Evolutionary conservation across 257 asterid species (phyloP).

Genomic region (Haberlea rhodopensis): DNA sequence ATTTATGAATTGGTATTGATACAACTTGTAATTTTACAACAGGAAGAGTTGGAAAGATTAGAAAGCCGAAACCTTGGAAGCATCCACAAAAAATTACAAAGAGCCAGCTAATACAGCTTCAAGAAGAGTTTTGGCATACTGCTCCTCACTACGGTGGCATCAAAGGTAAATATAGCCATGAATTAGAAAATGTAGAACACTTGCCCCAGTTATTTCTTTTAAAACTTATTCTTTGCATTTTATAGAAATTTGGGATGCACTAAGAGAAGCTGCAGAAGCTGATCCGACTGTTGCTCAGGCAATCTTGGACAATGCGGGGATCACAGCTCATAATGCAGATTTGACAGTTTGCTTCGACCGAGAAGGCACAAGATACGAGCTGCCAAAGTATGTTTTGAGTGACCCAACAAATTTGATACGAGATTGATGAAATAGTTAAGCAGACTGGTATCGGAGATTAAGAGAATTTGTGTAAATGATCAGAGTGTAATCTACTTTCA

Average conservation of each 20-base stretch:
- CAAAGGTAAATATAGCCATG: constrained; percentile 42
- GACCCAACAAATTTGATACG: constrained; percentile 76
- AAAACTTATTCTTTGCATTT: background rate
- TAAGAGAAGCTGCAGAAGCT: constrained; percentile 76
- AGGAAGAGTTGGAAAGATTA: constrained; percentile 46
- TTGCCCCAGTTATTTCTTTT: background rate
- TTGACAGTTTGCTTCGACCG: constrained; percentile 73
- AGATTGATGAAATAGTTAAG: constrained; percentile 27
- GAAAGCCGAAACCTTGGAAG: constrained; percentile 82
- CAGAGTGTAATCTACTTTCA: background rate
- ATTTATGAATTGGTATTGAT: background rate
- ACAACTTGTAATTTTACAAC: background rate
- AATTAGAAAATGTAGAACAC: background rate
- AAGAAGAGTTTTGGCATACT: constrained; percentile 92
- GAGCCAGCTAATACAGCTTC: constrained; percentile 71
- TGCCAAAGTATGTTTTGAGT: constrained; percentile 75
- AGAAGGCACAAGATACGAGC: constrained; percentile 70
- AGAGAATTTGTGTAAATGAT: constrained; percentile 1
- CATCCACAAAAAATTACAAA: constrained; percentile 84
- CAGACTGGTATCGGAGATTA: background rate
- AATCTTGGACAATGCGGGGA: constrained; percentile 64
- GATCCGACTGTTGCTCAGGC: constrained; percentile 57
- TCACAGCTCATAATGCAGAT: constrained; percentile 58
- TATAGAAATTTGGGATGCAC: constrained; percentile 81
- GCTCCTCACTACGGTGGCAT: constrained; percentile 88